Base-by-base conservation (phyloP, 176 grass and related monocot genomes). In the Olyra latifolia region DNA sequence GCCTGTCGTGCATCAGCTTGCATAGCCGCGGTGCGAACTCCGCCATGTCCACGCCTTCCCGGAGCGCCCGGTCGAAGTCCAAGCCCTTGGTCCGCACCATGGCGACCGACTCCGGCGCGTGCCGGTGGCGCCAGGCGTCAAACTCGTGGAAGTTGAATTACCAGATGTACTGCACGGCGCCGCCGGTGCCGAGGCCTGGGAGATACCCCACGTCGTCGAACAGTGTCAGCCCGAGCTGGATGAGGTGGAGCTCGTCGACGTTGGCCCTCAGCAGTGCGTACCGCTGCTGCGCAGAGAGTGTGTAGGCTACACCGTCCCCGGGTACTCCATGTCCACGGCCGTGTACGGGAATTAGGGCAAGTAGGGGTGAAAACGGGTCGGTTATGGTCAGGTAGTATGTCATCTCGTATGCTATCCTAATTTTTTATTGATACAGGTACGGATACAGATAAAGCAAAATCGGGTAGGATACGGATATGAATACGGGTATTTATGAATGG, bases 91-190 rank as follows among this genome's bases (percentile, higher is more conserved):
- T 2, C 0, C 66, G 45, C 6, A 91, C 80, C 29, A 84, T 3
- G 0, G 58, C 61, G 48, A 84, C n/a, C 5, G 76, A 81, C 38
- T 84, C 80, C 25, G 47, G 14, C 35, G 65, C 71, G 65, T 91
- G 71, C 8, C 12, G 58, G 63, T 77, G 32, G 24, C 22, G n/a
- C 1, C 17, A 23, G 15, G 79, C 29, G 70, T 87, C 72, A 59
- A 85, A 88, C 40, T 85, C 77, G 2, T 59, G 49, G 14, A 91
- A 81, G 85, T 85, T 88, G 77, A 85, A 85, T 66, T 91, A 64
- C 85, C 89, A 88, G 4, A 90, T 28, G 63, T 22, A 70, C 10
- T 70, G 44, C 30, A 53, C 32, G 10, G 9, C 24, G 61, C 2
- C 66, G 79, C 28, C 15, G 12, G 11, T 15, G 80, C n/a, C n/a